These are phyloP conservation scores for Inonotus hispidus DNA, from an alignment of 1,284 basidiomycete genomes.

Conservation along the genomic window DNA sequence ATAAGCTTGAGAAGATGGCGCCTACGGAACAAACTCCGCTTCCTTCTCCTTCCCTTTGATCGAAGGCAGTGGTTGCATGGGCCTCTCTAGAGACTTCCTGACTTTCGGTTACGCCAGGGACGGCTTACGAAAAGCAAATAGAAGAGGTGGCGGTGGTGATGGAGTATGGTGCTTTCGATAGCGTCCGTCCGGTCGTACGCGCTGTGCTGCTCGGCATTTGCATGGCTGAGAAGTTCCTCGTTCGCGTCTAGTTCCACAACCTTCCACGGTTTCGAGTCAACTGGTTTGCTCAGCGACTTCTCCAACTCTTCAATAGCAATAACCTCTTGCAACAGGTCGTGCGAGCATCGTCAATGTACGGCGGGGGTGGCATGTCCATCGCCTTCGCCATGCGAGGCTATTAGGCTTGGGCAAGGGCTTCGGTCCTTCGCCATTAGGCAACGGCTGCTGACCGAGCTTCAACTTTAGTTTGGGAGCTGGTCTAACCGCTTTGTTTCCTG, in stretches of 20 bases:
- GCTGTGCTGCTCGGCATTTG: constrained; percentile 20
- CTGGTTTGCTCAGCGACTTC: constrained; percentile 25
- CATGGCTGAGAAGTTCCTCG: constrained; percentile 24
- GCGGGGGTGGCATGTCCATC: constrained; percentile 51
- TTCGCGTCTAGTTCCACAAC: constrained; percentile 17
- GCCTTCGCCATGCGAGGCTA: constrained; percentile 33
- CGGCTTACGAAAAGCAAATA: constrained; percentile 1
- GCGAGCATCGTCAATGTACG: constrained; percentile 71
- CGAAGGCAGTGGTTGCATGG: constrained; percentile 26
- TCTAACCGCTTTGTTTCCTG: constrained; percentile 28
- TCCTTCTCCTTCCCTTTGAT: constrained; percentile 58
- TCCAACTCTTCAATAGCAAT: constrained; percentile 70
- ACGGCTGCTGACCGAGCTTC: constrained; percentile 36
- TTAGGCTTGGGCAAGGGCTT: constrained; percentile 20
- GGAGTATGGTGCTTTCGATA: constrained; percentile 50
- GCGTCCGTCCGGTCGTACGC: constrained; percentile 28
- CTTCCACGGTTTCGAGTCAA: constrained; percentile 10
- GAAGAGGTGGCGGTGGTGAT: constrained; percentile 23
- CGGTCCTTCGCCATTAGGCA: constrained; percentile 17
- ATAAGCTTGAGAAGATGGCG: constrained; percentile 19
- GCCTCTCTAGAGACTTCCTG: constrained; percentile 4
- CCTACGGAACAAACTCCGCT: constrained; percentile 36
- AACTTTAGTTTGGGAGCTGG: constrained; percentile 52
- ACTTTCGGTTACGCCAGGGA: background rate
- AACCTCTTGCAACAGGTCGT: constrained; percentile 74